A percentile compares a stretch with the other conserved stretches of the same genome.
Evolutionary conservation across 2,329 filamentous ascomycete genomes (phyloP).

Genomic region (Fusarium decemcellulare): DNA sequence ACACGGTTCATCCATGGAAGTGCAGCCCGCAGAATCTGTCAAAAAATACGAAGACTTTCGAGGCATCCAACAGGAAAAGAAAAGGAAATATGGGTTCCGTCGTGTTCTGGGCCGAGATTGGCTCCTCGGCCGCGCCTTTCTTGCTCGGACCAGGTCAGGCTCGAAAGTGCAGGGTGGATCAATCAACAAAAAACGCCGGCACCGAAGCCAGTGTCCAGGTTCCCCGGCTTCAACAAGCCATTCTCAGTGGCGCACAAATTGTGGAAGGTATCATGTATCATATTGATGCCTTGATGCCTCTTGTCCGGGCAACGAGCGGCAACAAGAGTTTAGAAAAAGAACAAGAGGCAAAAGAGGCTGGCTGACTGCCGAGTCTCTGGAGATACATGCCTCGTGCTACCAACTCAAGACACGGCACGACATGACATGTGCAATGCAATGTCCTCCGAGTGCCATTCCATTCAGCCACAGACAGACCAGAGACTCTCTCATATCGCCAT

Average conservation of each 20-base stretch:
- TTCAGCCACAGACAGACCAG: slow-evolving; percentile 1
- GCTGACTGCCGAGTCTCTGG: too few relatives aligned
- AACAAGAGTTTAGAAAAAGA: too few relatives aligned
- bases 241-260: slow-evolving; percentile 14
- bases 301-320: slow-evolving; percentile 19
- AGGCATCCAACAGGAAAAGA: slow-evolving; percentile 12
- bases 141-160: too few relatives aligned
- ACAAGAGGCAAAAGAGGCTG: too few relatives aligned
- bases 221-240: background rate
- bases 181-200: too few relatives aligned
- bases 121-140: too few relatives aligned
- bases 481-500: background rate
- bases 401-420: background rate
- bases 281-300: too few relatives aligned
- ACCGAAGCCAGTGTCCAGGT: background rate
- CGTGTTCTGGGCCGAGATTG: too few relatives aligned
- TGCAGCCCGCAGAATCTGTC: background rate
- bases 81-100: too few relatives aligned
- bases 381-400: too few relatives aligned
- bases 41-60: slow-evolving; percentile 10
- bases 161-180: too few relatives aligned
- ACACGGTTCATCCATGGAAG: background rate
- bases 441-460: background rate
- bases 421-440: background rate
- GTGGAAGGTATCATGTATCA: background rate